Evolutionary conservation across 2,329 filamentous ascomycete genomes (phyloP).

Genomic region (Clathrospora elynae): DNA sequence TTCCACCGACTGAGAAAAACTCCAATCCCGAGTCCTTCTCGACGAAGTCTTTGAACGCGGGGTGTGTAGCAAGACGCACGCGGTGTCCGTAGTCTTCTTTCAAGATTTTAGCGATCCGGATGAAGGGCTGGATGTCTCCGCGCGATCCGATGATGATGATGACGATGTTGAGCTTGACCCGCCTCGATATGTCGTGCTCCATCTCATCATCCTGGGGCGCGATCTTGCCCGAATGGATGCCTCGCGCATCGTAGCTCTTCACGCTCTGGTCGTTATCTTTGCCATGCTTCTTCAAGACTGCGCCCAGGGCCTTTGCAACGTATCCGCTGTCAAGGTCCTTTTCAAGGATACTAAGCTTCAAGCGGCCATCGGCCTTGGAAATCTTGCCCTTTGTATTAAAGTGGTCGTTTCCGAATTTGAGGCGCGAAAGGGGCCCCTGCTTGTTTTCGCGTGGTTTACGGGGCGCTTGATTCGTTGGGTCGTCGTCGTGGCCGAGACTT

Average conservation of each 20-base stretch:
- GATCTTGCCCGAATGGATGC: conserved; percentile 28
- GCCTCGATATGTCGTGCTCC: conserved; percentile 36
- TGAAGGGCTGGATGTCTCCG: conserved; percentile 80
- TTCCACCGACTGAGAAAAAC: conserved; percentile 80
- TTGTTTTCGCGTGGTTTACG: conserved; percentile 16
- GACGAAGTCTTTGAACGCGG: conserved; percentile 76
- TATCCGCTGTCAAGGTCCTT: conserved; percentile 73
- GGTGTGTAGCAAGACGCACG: conserved; percentile 78
- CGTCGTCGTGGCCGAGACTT: conserved; percentile 24
- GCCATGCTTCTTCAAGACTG: conserved; percentile 64
- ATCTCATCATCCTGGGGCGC: conserved; percentile 42
- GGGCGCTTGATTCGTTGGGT: conserved; percentile 11
- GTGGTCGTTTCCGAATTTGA: conserved; percentile 67
- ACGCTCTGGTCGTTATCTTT: conserved; percentile 45
- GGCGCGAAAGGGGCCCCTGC: conserved; percentile 54
- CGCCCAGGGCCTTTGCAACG: conserved; percentile 73
- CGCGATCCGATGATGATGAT: conserved; percentile 83
- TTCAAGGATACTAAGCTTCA: conserved; percentile 70
- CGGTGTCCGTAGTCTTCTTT: conserved; percentile 74
- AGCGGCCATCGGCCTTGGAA: conserved; percentile 69
- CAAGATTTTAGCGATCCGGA: conserved; percentile 74
- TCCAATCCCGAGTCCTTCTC: conserved; percentile 73
- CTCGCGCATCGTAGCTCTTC: conserved; percentile 16
- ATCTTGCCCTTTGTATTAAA: conserved; percentile 69
- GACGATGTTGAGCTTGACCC: conserved; percentile 73